Conservation (phyloP, 805 yeast genomes). For the Candida chilensis region DNA sequence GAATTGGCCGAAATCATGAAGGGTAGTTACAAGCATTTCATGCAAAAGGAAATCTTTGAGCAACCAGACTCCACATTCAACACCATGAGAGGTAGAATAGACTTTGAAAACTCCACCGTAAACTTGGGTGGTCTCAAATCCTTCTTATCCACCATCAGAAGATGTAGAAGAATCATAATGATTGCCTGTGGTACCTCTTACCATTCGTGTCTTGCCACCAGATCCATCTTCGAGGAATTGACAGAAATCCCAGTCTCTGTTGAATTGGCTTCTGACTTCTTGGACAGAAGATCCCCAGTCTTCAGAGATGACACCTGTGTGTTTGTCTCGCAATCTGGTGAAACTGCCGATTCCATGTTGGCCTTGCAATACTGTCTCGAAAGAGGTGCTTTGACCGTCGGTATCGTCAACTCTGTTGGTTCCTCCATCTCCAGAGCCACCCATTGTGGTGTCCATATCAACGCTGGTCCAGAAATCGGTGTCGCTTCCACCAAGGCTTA, state of each 20-base stretch:
- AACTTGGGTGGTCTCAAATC: slow-evolving; percentile 86
- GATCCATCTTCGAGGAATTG: slow-evolving; percentile 93
- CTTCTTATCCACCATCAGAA: slow-evolving; percentile 79
- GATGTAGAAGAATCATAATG: slow-evolving; percentile 94
- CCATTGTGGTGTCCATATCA: slow-evolving; percentile 98
- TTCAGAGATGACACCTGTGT: slow-evolving; percentile 97
- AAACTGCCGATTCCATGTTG: slow-evolving; percentile 94
- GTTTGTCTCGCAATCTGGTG: slow-evolving; percentile 98
- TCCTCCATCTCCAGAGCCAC: slow-evolving; percentile 95
- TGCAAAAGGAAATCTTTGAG: slow-evolving; percentile 98
- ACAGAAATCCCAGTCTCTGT: slow-evolving; percentile 92
- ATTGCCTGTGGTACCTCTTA: slow-evolving; percentile 99
- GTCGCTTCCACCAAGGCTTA: slow-evolving; percentile 99
- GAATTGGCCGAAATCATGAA: slow-evolving; percentile 97
- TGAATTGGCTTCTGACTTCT: slow-evolving; percentile 89
- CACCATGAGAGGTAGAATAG: slow-evolving; percentile 99
- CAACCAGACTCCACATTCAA: slow-evolving; percentile 98
- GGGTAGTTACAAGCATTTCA: slow-evolving; percentile 92
- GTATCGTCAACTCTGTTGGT: slow-evolving; percentile 96
- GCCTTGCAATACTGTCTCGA: slow-evolving; percentile 94
- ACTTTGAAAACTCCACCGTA: slow-evolving; percentile 70
- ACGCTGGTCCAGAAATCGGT: slow-evolving; percentile 99
- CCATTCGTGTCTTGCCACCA: slow-evolving; percentile 95
- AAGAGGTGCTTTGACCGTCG: slow-evolving; percentile 95
- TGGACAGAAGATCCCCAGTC: slow-evolving; percentile 93